phyloP scores from a whole-genome alignment of 352 stramenopile species.

The Pythium myriotylum region DNA sequence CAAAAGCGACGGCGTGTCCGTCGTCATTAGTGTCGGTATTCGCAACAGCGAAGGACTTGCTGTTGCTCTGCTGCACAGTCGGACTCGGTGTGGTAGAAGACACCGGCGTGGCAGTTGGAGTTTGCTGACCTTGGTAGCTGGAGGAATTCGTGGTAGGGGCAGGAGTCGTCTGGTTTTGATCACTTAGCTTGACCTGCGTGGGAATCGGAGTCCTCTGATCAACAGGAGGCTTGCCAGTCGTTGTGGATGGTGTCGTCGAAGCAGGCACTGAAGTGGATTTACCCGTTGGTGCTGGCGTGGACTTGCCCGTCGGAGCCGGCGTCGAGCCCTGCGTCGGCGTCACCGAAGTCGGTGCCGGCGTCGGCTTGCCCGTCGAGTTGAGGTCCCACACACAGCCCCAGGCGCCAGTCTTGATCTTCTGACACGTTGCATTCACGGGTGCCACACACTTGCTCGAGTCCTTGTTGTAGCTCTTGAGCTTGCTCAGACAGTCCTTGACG shows the following conservation, averaged over 20 bases:
- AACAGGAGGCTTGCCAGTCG: too few species aligned
- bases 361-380: neutral
- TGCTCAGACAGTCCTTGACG: constrained; percentile 51
- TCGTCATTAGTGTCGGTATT: neutral
- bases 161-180: too few species aligned
- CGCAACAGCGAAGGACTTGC: neutral
- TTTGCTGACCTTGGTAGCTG: too few species aligned
- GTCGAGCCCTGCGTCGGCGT: neutral
- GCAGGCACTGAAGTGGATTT: neutral
- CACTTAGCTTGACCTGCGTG: too few species aligned
- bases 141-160: too few species aligned
- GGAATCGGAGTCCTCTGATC: too few species aligned
- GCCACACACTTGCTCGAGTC: constrained; percentile 42
- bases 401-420: constrained; percentile 62
- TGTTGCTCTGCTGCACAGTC: neutral
- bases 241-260: neutral
- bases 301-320: neutral
- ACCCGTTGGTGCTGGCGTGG: neutral
- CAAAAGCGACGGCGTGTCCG: neutral
- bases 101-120: too few species aligned
- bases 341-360: neutral
- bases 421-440: constrained; percentile 44
- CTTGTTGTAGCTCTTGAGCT: constrained; percentile 48
- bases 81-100: neutral
- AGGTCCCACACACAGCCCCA: constrained; percentile 58